Evolutionary conservation across 1,139 yeast genomes (phyloP).

Genomic region (Pichia sp.): DNA sequence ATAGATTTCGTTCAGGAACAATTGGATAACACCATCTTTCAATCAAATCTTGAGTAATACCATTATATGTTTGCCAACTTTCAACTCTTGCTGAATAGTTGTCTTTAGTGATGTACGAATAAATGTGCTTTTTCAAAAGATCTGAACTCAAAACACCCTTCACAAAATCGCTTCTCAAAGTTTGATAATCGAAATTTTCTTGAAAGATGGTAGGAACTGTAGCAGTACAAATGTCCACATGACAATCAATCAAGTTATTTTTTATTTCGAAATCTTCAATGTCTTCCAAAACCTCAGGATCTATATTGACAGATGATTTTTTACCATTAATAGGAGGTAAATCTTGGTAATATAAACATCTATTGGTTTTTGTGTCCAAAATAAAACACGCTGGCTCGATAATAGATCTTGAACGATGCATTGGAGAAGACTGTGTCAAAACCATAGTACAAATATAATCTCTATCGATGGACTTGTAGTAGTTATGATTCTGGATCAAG

Average conservation of each 20-base stretch:
- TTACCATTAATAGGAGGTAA: constrained; percentile 54
- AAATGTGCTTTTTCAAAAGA: constrained; percentile 81
- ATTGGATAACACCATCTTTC: constrained; percentile 92
- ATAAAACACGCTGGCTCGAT: constrained; percentile 81
- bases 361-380: constrained; percentile 60
- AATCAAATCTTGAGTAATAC: constrained; percentile 82
- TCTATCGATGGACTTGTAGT: constrained; percentile 64
- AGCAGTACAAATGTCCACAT: constrained; percentile 90
- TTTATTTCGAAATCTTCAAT: constrained; percentile 73
- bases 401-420: constrained; percentile 73
- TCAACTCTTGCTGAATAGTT: constrained; percentile 92
- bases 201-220: constrained; percentile 93
- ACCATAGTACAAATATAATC: constrained; percentile 95
- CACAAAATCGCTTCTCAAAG: constrained; percentile 77
- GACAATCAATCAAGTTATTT: constrained; percentile 93
- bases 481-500: constrained; percentile 66
- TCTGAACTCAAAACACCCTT: constrained; percentile 89
- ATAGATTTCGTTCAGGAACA: constrained; percentile 76
- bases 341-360: constrained; percentile 79
- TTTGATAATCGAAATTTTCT: constrained; percentile 92
- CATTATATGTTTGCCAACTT: constrained; percentile 87
- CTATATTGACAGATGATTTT: constrained; percentile 48
- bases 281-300: constrained; percentile 75
- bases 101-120: constrained; percentile 69
- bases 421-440: constrained; percentile 74